Evolutionary conservation across 2,329 filamentous ascomycete species (phyloP).

Genomic region (Rutstroemia sp.): DNA sequence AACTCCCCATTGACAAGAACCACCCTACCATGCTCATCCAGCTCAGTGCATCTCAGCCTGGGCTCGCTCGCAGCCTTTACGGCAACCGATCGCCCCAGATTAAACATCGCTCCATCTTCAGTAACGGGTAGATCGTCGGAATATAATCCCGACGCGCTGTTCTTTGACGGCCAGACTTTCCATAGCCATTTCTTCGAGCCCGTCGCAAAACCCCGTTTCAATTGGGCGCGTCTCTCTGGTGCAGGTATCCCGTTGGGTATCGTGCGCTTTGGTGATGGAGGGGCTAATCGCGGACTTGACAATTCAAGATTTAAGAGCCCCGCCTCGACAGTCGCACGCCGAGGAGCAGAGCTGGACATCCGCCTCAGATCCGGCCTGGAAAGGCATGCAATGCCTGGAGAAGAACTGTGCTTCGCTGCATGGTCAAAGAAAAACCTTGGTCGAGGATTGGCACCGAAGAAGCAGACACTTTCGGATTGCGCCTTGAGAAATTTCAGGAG

Average conservation of each 20-base stretch:
- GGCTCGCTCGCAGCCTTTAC: slow-evolving; percentile 77
- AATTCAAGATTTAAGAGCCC: slow-evolving; percentile 24
- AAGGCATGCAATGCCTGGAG: neutral
- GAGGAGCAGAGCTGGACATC: slow-evolving; percentile 17
- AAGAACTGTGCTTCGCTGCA: slow-evolving; percentile 13
- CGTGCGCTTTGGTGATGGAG: slow-evolving; percentile 3
- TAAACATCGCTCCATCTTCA: slow-evolving; percentile 60
- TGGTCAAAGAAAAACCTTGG: slow-evolving; percentile 23
- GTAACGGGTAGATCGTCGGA: slow-evolving; percentile 50
- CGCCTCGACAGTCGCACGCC: slow-evolving; percentile 17
- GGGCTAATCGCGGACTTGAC: slow-evolving; percentile 16
- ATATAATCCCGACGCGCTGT: slow-evolving; percentile 34
- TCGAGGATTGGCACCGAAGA: slow-evolving; percentile 38
- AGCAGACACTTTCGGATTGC: slow-evolving; percentile 55
- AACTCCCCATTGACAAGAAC: slow-evolving; percentile 93
- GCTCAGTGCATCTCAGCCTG: slow-evolving; percentile 85
- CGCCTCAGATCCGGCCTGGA: slow-evolving; percentile 14
- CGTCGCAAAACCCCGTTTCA: slow-evolving; percentile 17
- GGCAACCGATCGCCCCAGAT: slow-evolving; percentile 59
- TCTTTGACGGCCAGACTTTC: slow-evolving; percentile 20
- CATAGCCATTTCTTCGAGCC: slow-evolving; percentile 19
- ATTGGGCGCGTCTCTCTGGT: slow-evolving; percentile 9
- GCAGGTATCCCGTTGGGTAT: slow-evolving; percentile 4
- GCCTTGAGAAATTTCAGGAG: slow-evolving; percentile 67
- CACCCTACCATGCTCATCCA: slow-evolving; percentile 86